Evolutionary conservation across 169 alveolate genomes (phyloP).

Genomic region (Plasmodium falciparum): DNA sequence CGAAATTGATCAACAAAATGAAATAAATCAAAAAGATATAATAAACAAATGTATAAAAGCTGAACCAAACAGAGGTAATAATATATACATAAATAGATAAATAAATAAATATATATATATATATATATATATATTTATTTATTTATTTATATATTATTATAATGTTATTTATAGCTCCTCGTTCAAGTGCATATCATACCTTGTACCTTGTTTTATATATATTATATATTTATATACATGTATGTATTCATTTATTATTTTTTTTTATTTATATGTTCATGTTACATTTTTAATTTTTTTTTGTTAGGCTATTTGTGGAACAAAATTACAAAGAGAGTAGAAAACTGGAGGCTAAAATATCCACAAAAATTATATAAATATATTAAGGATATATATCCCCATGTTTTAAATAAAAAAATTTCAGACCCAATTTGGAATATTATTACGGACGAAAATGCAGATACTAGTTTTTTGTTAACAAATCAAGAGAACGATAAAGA

Average conservation of each 20-base stretch:
- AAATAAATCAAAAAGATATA: conserved; percentile 83
- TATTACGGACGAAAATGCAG: conserved; percentile 49
- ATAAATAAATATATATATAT: background rate
- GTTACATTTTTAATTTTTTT: background rate
- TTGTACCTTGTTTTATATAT: too few species aligned
- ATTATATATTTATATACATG: background rate
- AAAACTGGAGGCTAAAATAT: conserved; percentile 84
- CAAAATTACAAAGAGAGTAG: conserved; percentile 84
- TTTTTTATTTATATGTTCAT: background rate
- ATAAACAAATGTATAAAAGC: conserved; percentile 87
- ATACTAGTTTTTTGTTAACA: background rate
- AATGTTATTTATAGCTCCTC: too few species aligned
- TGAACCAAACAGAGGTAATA: conserved; percentile 87
- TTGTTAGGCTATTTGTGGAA: conserved; percentile 87
- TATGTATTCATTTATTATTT: conserved; percentile 8
- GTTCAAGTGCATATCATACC: too few species aligned
- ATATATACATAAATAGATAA: background rate
- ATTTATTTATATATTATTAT: background rate
- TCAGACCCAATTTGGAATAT: conserved; percentile 44
- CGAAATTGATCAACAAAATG: conserved; percentile 91
- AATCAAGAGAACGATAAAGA: background rate
- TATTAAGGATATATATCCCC: conserved; percentile 76
- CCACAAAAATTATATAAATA: conserved; percentile 80
- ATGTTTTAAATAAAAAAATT: conserved; percentile 48
- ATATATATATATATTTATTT: background rate